Conservation (phyloP, 495 filamentous ascomycete genomes). For the Aspergillus conjunctus region DNA sequence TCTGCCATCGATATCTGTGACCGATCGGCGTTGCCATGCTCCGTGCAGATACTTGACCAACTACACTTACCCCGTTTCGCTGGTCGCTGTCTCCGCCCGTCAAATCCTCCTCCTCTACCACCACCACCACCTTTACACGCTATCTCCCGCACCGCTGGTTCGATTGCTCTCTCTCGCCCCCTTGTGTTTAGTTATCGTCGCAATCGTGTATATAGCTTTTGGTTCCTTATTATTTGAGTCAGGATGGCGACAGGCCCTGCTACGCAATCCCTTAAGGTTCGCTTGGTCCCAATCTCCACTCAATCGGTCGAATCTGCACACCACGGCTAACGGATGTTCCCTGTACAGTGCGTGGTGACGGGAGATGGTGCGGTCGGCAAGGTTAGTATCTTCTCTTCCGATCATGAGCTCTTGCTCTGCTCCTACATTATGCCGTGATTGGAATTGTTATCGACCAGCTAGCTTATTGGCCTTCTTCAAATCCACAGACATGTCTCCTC, state of each 20-base stretch:
- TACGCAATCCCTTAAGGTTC: slow-evolving; percentile 76
- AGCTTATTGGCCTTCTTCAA: slow-evolving; percentile 11
- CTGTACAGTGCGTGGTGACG: slow-evolving; percentile 87
- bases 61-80: slow-evolving; percentile 17
- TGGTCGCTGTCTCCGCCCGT: slow-evolving; percentile 16
- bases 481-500: slow-evolving; percentile 86
- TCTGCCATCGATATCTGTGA: slow-evolving; percentile 8
- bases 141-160: slow-evolving; percentile 20
- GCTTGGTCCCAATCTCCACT: slow-evolving; percentile 21
- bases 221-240: slow-evolving; percentile 18
- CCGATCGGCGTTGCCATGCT: slow-evolving; percentile 16
- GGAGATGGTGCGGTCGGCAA: slow-evolving; percentile 99
- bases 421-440: background rate
- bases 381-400: slow-evolving; percentile 50
- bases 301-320: slow-evolving; percentile 23
- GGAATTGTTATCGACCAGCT: slow-evolving; percentile 2
- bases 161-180: slow-evolving; percentile 11
- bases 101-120: slow-evolving; percentile 6
- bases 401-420: background rate
- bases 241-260: slow-evolving; percentile 66
- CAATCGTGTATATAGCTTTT: slow-evolving; percentile 17
- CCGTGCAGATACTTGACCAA: slow-evolving; percentile 20
- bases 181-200: slow-evolving; percentile 12
- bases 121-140: background rate
- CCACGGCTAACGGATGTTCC: slow-evolving; percentile 31